Conservation (phyloP, 1,284 basidiomycete species). For the Cryptococcus sp. region DNA sequence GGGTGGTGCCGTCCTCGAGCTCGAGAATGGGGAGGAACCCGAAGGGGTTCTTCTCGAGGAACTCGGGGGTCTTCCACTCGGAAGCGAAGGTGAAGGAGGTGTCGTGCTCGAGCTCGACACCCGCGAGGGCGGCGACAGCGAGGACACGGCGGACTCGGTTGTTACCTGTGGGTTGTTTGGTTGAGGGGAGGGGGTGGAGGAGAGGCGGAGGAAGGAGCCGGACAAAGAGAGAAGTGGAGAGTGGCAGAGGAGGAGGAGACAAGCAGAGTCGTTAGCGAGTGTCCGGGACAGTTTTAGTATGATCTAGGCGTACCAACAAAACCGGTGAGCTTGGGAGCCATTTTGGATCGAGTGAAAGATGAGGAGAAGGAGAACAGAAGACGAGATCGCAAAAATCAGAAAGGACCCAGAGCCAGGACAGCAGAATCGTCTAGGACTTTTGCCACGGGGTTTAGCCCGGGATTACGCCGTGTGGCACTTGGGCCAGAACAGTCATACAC, state of each 20-base stretch:
- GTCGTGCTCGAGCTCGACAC: slow-evolving; percentile 64
- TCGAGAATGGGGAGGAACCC: slow-evolving; percentile 79
- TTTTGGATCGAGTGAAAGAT: slow-evolving; percentile 12
- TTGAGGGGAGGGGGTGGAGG: neutral
- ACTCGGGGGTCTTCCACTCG: slow-evolving; percentile 68
- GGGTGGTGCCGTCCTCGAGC: slow-evolving; percentile 66
- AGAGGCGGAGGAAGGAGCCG: neutral
- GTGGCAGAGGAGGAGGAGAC: neutral
- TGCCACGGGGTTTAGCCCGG: too few relatives aligned
- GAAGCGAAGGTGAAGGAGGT: slow-evolving; percentile 58
- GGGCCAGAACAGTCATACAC: neutral
- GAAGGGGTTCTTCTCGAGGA: slow-evolving; percentile 72
- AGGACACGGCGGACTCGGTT: slow-evolving; percentile 58
- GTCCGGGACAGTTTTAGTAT: too few relatives aligned
- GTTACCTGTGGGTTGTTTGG: slow-evolving; percentile 34
- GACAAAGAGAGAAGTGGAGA: neutral
- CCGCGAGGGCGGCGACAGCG: slow-evolving; percentile 68
- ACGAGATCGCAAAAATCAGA: neutral
- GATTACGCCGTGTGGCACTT: neutral
- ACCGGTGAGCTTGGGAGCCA: slow-evolving; percentile 36
- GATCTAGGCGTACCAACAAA: slow-evolving; percentile 19
- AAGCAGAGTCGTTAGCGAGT: neutral
- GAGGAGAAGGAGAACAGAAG: neutral
- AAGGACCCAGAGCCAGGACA: neutral
- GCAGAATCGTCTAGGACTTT: too few relatives aligned